Evolutionary conservation across 2,329 filamentous ascomycete species (phyloP), one percentile per base, ranked within the genome.

Genomic region (Ustulina deusta): DNA sequence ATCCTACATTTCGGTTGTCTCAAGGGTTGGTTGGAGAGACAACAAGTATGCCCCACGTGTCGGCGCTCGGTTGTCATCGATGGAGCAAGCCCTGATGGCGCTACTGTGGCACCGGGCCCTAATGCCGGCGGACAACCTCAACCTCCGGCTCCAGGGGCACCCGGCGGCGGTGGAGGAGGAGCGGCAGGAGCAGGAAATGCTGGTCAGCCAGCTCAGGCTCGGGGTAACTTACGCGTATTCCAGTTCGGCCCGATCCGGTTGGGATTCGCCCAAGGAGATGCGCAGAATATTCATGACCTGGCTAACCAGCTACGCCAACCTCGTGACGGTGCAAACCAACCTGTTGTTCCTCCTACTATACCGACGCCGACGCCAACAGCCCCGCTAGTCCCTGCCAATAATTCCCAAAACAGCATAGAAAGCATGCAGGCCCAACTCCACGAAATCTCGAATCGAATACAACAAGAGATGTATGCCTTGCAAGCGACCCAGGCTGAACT

Each of bases 11-110:
- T 97, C 72, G 91, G 94, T 55, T 99, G 96, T 79, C 87, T 99
- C 65, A 93, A 96, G 80, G 97, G 94, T 79, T 99, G 96, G 96
- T 86, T 99, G 32, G 96, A 99, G 83, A 87, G 96, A 71, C 96
- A 99, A 79, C 96, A 99, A 81, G 94, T 97, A 38, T 99, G 96
- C 78, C 96, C 96, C 6, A 99, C 94, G 2, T 99, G 96, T 78
- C 89, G 96, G 73, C 88, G 92, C 58, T 90, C 95, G 17, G 96
- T 97, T 17, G 91, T 93, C 11, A 83, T 93, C 42, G 85, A 86
- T 1, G 81, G 76, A 69, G 69, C 77, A 48, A 66, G 77, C 54
- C 75, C 75, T 63, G 81, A 80, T 66, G 78, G 78, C n/a, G 76
- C 78, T 10, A 66, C 65, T 63, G 74, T 75, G 54, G 74, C 72